Evolutionary conservation across 495 filamentous ascomycete species (phyloP).

Genomic region (Rhizodiscina lignyota): DNA sequence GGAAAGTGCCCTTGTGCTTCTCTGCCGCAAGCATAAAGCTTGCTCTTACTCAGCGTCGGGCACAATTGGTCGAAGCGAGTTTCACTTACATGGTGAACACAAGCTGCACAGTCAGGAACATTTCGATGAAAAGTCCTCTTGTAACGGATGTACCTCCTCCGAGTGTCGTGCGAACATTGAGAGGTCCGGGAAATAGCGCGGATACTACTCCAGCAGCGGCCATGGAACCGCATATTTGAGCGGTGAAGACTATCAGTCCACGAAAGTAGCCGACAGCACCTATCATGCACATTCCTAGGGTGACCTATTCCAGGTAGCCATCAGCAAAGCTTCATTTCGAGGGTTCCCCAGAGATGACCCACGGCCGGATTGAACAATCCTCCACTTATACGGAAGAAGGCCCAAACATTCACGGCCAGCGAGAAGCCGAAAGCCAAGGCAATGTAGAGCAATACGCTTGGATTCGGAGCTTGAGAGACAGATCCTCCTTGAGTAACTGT

Average conservation of each 20-base stretch:
- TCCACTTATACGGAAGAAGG: constrained; percentile 20
- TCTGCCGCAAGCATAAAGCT: constrained; percentile 72
- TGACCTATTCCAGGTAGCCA: too few species aligned
- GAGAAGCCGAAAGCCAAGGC: constrained; percentile 19
- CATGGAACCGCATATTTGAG: constrained; percentile 43
- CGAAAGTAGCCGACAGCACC: too few species aligned
- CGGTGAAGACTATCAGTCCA: constrained; percentile 30
- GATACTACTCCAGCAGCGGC: constrained; percentile 44
- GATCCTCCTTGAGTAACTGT: too few species aligned
- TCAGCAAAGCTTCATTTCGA: too few species aligned
- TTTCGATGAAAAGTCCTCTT: constrained; percentile 64
- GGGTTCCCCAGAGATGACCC: too few species aligned
- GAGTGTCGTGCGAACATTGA: constrained; percentile 45
- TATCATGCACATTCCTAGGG: neutral
- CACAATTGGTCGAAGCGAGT: too few species aligned
- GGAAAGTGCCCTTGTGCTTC: constrained; percentile 64
- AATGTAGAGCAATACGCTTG: constrained; percentile 18
- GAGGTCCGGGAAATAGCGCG: constrained; percentile 42
- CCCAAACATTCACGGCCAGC: constrained; percentile 23
- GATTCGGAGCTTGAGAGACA: constrained; percentile 16
- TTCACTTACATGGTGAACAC: constrained; percentile 69
- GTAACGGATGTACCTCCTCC: constrained; percentile 36
- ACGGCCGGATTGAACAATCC: constrained; percentile 19
- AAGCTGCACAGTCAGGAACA: constrained; percentile 63
- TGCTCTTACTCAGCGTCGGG: too few species aligned